These are phyloP conservation scores for Metschnikowia cerradonensis DNA, from an alignment of 805 yeast genomes.

Conservation along the genomic window DNA sequence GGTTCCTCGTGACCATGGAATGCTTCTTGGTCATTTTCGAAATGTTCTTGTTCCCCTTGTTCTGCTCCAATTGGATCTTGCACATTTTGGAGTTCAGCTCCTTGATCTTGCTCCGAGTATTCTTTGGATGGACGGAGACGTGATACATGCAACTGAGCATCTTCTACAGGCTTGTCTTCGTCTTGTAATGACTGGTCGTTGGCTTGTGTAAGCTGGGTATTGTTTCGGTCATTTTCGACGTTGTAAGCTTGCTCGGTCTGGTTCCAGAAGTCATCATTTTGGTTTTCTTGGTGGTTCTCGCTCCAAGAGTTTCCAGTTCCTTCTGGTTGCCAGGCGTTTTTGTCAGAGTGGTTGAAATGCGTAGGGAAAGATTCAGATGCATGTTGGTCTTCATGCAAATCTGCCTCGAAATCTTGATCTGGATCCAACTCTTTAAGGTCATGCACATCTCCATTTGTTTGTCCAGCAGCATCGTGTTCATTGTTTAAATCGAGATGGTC, in stretches of 20 bases:
- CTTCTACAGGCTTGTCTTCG: neutral
- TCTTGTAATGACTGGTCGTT: neutral
- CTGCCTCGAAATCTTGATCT: neutral
- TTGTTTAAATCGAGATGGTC: neutral
- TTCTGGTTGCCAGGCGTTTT: neutral
- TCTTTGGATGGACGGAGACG: neutral
- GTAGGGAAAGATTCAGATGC: neutral
- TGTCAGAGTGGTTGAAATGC: neutral
- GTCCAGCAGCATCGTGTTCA: neutral
- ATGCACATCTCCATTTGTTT: neutral
- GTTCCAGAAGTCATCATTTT: constrained; percentile 1
- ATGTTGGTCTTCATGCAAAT: neutral
- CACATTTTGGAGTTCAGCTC: neutral
- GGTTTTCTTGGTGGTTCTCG: neutral
- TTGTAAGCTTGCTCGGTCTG: neutral
- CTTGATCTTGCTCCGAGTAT: neutral
- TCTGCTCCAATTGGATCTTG: neutral
- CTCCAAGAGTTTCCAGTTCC: neutral
- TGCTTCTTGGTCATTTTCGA: neutral
- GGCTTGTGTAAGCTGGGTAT: neutral
- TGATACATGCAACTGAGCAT: neutral
- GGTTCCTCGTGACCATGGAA: neutral
- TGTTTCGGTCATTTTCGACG: neutral
- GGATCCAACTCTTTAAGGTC: neutral
- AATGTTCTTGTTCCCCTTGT: neutral